Base-by-base conservation (phyloP, 441 rosid genomes). In the Euphorbia neoarborescens region DNA sequence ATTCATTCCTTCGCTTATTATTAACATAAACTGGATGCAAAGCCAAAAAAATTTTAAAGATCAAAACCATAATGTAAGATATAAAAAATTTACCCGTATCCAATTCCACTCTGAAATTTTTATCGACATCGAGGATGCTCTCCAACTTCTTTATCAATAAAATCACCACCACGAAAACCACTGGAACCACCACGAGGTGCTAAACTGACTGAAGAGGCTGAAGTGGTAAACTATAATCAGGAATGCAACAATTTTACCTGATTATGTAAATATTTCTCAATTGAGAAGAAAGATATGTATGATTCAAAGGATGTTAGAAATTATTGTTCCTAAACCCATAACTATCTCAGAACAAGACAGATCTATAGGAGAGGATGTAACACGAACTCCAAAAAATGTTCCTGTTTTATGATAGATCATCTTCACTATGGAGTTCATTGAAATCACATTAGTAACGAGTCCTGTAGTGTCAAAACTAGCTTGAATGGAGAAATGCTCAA, bases 321-420 rank as follows among this genome's bases (percentile, higher is more conserved):
- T 90, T 84, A 94, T 97, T 0, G 83, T 46, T 81, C 99, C 99
- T 0, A 96, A 83, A 57, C 88, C 99, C 8, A 94, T 75, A 37
- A 74, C 79, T 79, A 91, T 79, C 22, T 90, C 81, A 25, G 89
- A 84, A 77, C 77, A 89, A 14, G 83, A 76, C 15, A 91, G 91
- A 81, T 94, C 97, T 13, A 89, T 60, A 4, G 94, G 91, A 65
- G 92, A 71, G 6, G 99, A 79, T 25, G 92, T 75, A 25, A 91
- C 99, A 69, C 90, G 97, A 37, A 90, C 92, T 12, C 99, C 99
- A 35, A 94, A 94, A 78, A 94, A 94, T 10, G 97, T 89, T 75
- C 96, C 99, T 0, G 88, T 89, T 83, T 91, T 94, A 0, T 88
- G 80, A 72, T 90, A 94, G 50, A 80, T 70, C 86, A 94, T 78